phyloP scores from a whole-genome alignment of 495 filamentous ascomycete genomes.

The Lindgomyces ingoldianus region DNA sequence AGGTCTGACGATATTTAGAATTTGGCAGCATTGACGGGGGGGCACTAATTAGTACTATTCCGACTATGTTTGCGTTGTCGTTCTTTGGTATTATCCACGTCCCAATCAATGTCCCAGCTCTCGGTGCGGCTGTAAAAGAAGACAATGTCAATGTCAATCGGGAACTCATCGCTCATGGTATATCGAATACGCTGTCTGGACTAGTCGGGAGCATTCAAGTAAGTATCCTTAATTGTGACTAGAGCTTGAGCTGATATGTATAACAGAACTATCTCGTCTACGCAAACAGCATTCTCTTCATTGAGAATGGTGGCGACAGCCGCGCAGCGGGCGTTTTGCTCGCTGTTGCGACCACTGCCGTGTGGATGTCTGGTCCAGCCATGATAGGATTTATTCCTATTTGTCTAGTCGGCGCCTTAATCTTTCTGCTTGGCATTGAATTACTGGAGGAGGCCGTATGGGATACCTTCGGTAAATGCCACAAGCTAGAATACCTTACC shows the following conservation, averaged over 20 bases:
- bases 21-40: constrained; percentile 74
- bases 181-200: constrained; percentile 90
- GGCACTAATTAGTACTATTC: constrained; percentile 76
- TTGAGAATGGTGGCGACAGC: constrained; percentile 82
- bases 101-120: constrained; percentile 92
- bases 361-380: constrained; percentile 80
- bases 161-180: constrained; percentile 88
- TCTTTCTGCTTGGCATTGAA: constrained; percentile 92
- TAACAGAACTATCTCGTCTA: constrained; percentile 89
- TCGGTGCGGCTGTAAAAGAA: constrained; percentile 84
- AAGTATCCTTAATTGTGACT: constrained; percentile 16
- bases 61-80: constrained; percentile 94
- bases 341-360: constrained; percentile 72
- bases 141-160: constrained; percentile 88
- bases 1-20: constrained; percentile 50
- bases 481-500: constrained; percentile 85
- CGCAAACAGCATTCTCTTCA: constrained; percentile 93
- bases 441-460: constrained; percentile 83
- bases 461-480: constrained; percentile 82
- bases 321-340: constrained; percentile 85
- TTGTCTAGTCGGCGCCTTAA: constrained; percentile 93
- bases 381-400: constrained; percentile 93
- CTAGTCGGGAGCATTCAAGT: constrained; percentile 83
- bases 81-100: constrained; percentile 98
- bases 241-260: background rate